Percentiles rank a stretch among this genome's conserved stretches.
phyloP scores from a whole-genome alignment of 805 yeast genomes.

The baker's yeast (Saccharomyces cerevisiae) region DNA sequence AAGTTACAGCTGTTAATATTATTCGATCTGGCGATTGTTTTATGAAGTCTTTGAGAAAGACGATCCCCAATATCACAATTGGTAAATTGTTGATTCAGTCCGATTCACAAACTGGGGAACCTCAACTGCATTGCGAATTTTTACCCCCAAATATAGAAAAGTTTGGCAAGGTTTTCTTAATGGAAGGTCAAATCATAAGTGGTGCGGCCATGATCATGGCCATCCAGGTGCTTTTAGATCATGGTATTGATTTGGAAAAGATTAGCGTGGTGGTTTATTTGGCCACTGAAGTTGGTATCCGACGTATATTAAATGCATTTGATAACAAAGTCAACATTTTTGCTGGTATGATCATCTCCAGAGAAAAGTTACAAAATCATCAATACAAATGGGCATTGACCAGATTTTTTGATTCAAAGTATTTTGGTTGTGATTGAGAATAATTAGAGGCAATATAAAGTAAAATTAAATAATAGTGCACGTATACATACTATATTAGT shows the following conservation, averaged over 20 bases:
- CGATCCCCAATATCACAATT: conserved; percentile 67
- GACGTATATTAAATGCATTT: conserved; percentile 68
- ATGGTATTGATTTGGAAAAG: conserved; percentile 52
- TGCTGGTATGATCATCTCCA: conserved; percentile 55
- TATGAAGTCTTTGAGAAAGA: conserved; percentile 64
- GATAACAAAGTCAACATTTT: conserved; percentile 54
- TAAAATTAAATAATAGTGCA: background rate
- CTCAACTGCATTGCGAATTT: conserved; percentile 76
- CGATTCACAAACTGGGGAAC: conserved; percentile 86
- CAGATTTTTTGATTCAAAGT: conserved; percentile 65
- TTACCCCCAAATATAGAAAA: conserved; percentile 42
- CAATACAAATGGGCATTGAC: conserved; percentile 46
- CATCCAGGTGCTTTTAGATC: conserved; percentile 75
- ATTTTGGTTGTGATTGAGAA: conserved; percentile 48
- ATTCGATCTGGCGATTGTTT: conserved; percentile 92
- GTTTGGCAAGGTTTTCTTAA: conserved; percentile 46
- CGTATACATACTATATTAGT: background rate
- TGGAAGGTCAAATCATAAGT: conserved; percentile 82
- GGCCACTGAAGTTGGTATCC: conserved; percentile 71
- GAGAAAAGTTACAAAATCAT: conserved; percentile 39
- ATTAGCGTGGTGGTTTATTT: conserved; percentile 63
- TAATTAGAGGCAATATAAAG: background rate
- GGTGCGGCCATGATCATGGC: conserved; percentile 97
- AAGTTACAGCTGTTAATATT: conserved; percentile 64
- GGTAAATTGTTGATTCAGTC: conserved; percentile 86